These are phyloP conservation scores for Gnetum montanum DNA, from an alignment of 75 land plant species.

Conservation along the genomic window DNA sequence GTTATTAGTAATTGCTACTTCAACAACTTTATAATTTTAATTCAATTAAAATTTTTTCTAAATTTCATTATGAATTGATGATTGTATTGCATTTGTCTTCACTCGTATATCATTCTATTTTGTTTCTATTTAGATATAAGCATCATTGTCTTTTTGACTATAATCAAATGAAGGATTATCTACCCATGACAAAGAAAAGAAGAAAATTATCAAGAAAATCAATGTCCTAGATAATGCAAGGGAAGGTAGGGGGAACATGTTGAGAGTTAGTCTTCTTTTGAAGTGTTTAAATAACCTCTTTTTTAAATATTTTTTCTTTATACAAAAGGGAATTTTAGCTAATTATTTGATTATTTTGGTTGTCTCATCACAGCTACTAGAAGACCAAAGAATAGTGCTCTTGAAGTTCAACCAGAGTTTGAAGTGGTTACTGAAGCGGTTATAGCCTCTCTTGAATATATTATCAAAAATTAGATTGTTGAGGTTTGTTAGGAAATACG, in stretches of 20 bases:
- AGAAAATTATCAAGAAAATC: slow-evolving; percentile 46
- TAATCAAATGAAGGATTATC: slow-evolving; percentile 38
- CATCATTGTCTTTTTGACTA: not conserved
- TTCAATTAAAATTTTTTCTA: too few species aligned
- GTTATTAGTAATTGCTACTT: too few species aligned
- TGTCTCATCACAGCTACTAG: slow-evolving; percentile 75
- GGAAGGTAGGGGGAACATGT: slow-evolving; percentile 47
- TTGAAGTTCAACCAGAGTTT: slow-evolving; percentile 94
- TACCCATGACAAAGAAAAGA: slow-evolving; percentile 56
- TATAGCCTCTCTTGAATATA: slow-evolving; percentile 78
- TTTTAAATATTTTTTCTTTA: not conserved
- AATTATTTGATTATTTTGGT: not conserved
- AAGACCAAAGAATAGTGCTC: slow-evolving; percentile 91
- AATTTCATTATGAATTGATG: too few species aligned
- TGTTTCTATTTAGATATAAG: not conserved
- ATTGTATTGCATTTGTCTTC: too few species aligned
- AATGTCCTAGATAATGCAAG: slow-evolving; percentile 79
- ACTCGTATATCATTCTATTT: too few species aligned
- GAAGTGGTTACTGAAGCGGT: slow-evolving; percentile 92
- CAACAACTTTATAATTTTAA: too few species aligned
- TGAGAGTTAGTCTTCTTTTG: slow-evolving; percentile 1
- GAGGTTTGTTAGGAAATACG: too few species aligned
- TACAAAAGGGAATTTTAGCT: not conserved
- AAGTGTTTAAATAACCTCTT: not conserved
- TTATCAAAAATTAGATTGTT: slow-evolving; percentile 60